Conservation (phyloP, 768 basidiomycete species). For the Clitopilus passeckerianus region DNA sequence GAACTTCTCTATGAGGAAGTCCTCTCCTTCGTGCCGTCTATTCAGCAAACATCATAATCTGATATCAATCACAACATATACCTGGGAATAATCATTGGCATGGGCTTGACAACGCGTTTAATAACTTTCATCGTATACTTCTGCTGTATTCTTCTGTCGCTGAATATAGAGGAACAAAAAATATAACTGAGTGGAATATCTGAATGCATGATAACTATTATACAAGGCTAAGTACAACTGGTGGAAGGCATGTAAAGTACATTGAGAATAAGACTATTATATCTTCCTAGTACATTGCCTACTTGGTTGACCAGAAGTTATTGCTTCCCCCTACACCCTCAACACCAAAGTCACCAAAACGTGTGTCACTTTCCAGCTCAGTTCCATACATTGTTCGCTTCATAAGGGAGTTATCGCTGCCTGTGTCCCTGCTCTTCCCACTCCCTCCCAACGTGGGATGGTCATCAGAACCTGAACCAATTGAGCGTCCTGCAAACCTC, state of each 20-base stretch:
- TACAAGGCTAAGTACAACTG: background rate
- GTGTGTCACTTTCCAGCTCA: slow-evolving; percentile 74
- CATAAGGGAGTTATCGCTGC: slow-evolving; percentile 30
- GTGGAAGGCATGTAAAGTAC: background rate
- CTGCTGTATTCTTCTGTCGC: slow-evolving; percentile 13
- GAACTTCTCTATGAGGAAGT: slow-evolving; percentile 84
- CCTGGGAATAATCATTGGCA: slow-evolving; percentile 4
- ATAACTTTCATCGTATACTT: background rate
- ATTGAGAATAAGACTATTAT: background rate
- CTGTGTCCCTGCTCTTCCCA: background rate
- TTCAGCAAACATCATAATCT: slow-evolving; percentile 29
- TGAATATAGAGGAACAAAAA: slow-evolving; percentile 8
- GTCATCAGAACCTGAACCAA: slow-evolving; percentile 31
- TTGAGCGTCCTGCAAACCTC: slow-evolving; percentile 30
- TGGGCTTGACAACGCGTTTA: slow-evolving; percentile 9
- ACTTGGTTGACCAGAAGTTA: slow-evolving; percentile 52
- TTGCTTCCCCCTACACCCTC: slow-evolving; percentile 65
- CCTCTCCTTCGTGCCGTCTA: slow-evolving; percentile 63
- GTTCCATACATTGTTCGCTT: slow-evolving; percentile 83
- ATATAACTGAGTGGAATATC: background rate
- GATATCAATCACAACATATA: slow-evolving; percentile 1
- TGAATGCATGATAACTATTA: background rate
- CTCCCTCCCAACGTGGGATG: slow-evolving; percentile 26
- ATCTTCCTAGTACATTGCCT: background rate
- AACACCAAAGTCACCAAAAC: slow-evolving; percentile 81